Conservation (phyloP, 2,329 filamentous ascomycete genomes). For the Penicillium concentricum region DNA sequence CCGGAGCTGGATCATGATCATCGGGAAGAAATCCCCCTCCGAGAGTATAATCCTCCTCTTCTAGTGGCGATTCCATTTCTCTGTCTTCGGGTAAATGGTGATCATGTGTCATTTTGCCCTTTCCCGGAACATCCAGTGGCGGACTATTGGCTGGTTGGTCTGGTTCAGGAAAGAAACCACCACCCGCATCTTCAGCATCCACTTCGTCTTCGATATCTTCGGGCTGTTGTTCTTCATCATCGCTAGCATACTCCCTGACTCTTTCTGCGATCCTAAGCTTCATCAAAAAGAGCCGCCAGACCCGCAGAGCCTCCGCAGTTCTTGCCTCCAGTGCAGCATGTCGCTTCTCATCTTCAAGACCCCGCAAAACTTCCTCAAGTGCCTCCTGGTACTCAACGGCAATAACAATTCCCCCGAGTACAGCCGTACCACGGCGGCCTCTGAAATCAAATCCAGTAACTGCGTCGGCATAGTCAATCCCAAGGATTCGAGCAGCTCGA, state of each 20-base stretch:
- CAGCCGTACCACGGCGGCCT: constrained; percentile 79
- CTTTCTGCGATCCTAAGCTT: constrained; percentile 70
- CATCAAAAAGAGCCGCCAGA: constrained; percentile 61
- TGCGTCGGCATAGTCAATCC: constrained; percentile 83
- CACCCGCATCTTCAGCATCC: constrained; percentile 31
- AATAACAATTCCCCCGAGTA: constrained; percentile 75
- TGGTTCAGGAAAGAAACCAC: constrained; percentile 42
- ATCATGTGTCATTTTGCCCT: neutral
- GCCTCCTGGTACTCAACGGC: constrained; percentile 70
- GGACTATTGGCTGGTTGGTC: constrained; percentile 15
- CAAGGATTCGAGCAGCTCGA: constrained; percentile 71
- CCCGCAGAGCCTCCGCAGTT: constrained; percentile 49
- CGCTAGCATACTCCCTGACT: constrained; percentile 59
- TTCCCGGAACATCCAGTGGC: neutral
- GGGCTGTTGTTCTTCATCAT: constrained; percentile 38
- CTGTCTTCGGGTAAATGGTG: neutral
- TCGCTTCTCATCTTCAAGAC: constrained; percentile 64
- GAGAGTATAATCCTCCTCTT: neutral
- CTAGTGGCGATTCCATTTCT: neutral
- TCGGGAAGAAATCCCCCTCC: constrained; percentile 9
- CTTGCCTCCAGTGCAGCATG: constrained; percentile 60
- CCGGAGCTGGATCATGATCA: neutral
- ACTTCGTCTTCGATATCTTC: constrained; percentile 40
- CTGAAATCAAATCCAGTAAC: constrained; percentile 88
- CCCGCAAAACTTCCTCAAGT: constrained; percentile 66